Evolutionary conservation across 164 flowering plant genomes (phyloP).

Genomic region (Aristolochia contorta): DNA sequence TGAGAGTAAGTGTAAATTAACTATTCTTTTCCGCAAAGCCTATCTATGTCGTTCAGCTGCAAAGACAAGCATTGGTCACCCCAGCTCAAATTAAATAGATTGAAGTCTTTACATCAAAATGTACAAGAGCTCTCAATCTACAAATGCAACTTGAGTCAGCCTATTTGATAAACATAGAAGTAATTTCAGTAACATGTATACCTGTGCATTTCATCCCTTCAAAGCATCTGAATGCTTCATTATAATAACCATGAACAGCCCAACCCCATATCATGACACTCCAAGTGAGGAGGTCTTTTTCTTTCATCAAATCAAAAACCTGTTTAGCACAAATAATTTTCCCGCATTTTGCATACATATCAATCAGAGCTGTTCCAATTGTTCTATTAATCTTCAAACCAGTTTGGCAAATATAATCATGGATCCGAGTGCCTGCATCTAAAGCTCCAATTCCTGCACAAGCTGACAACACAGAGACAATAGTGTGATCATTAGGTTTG

Average conservation of each 20-base stretch:
- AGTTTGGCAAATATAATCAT: conserved; percentile 20
- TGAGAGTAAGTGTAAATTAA: too few relatives aligned
- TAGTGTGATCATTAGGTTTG: conserved; percentile 30
- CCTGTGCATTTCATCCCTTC: conserved; percentile 38
- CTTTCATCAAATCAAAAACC: conserved; percentile 23
- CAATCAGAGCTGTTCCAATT: conserved; percentile 33
- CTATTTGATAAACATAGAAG: not conserved
- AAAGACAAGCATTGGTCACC: too few relatives aligned
- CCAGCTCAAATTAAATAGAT: too few relatives aligned
- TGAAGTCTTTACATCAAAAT: not conserved
- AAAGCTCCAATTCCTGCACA: conserved; percentile 43
- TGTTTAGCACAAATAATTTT: conserved; percentile 22
- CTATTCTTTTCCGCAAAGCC: too few relatives aligned
- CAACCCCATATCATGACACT: conserved; percentile 48
- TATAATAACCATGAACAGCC: conserved; percentile 39
- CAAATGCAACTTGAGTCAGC: not conserved
- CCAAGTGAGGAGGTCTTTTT: conserved; percentile 42
- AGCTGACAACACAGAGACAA: conserved; percentile 37
- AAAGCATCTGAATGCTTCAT: conserved; percentile 35
- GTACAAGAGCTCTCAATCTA: not conserved
- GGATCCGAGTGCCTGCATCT: conserved; percentile 28
- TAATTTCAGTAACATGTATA: conserved; percentile 1
- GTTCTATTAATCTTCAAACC: conserved; percentile 22
- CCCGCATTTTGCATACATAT: conserved; percentile 49
- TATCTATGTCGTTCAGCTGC: too few relatives aligned